Percentiles rank a stretch among this genome's conserved stretches.
Conservation (phyloP, 441 rosid genomes). For the Populus tomentosa region DNA sequence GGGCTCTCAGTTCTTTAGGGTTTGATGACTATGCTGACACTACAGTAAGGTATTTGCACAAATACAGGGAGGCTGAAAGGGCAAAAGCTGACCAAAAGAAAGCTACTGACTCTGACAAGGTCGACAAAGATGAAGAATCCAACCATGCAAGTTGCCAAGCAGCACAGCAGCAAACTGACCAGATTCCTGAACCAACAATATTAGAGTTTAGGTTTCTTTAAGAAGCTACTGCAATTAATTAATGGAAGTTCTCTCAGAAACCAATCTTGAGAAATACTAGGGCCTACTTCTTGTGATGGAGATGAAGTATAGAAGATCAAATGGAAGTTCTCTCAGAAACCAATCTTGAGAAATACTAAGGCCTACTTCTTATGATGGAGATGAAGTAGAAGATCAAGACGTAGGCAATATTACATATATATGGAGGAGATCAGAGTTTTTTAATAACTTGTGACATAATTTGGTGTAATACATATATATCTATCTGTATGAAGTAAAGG, state of each 20-base stretch:
- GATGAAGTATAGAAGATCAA: slow-evolving; percentile 5
- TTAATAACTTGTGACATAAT: neutral
- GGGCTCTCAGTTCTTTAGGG: slow-evolving; percentile 83
- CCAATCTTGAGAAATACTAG: slow-evolving; percentile 9
- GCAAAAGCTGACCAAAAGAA: slow-evolving; percentile 33
- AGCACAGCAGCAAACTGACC: slow-evolving; percentile 10
- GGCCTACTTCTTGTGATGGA: neutral
- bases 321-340: slow-evolving; percentile 21
- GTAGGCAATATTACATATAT: neutral
- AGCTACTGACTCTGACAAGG: slow-evolving; percentile 13
- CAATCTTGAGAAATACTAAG: slow-evolving; percentile 6
- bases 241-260: slow-evolving; percentile 22
- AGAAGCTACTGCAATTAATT: too few species aligned
- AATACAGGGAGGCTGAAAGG: slow-evolving; percentile 63
- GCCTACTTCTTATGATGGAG: neutral
- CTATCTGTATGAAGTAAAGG: too few species aligned
- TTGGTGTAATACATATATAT: too few species aligned
- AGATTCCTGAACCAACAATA: neutral
- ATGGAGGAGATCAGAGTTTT: neutral
- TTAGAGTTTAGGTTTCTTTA: slow-evolving; percentile 29
- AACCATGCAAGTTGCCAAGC: slow-evolving; percentile 3
- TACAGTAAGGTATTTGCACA: slow-evolving; percentile 58
- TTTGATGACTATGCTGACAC: slow-evolving; percentile 71
- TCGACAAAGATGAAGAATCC: slow-evolving; percentile 22
- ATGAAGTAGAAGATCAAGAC: neutral